A percentile compares a stretch with the other conserved stretches of the same genome.
These are phyloP conservation scores for Kwoniella bestiolae DNA, from an alignment of 768 basidiomycete genomes.

Conservation along the genomic window DNA sequence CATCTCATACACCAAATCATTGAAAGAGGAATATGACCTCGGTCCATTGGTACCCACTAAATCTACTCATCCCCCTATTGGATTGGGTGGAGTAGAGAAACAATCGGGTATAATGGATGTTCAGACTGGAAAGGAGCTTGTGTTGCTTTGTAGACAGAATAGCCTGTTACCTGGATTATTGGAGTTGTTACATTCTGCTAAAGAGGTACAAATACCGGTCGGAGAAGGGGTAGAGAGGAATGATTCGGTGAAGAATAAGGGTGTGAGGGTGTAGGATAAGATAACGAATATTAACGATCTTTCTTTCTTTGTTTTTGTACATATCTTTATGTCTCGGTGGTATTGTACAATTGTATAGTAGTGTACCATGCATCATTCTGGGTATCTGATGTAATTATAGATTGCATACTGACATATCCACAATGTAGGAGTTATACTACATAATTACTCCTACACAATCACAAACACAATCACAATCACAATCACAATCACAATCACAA, in stretches of 20 bases:
- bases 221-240: conserved; percentile 1
- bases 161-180: conserved; percentile 79
- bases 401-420: no score
- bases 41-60: conserved; percentile 20
- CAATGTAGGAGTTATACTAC: no score
- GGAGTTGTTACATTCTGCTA: conserved; percentile 58
- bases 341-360: no score
- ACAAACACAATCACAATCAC: no score
- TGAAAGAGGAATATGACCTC: conserved; percentile 16
- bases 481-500: no score
- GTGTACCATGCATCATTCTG: no score
- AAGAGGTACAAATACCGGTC: conserved; percentile 4
- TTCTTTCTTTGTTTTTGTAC: background rate
- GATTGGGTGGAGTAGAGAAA: conserved; percentile 53
- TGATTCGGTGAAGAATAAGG: conserved; percentile 15
- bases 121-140: conserved; percentile 80
- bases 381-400: no score
- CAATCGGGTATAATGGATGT: conserved; percentile 70
- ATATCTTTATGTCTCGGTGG: no score
- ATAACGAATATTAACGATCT: no score
- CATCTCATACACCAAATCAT: conserved; percentile 50
- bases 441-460: no score
- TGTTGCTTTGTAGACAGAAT: conserved; percentile 84
- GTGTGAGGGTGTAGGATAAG: conserved; percentile 11
- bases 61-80: background rate